Evolutionary conservation across 2,329 filamentous ascomycete genomes (phyloP), one percentile per base, ranked within the genome.

Genomic region (Chaetomium sp.): DNA sequence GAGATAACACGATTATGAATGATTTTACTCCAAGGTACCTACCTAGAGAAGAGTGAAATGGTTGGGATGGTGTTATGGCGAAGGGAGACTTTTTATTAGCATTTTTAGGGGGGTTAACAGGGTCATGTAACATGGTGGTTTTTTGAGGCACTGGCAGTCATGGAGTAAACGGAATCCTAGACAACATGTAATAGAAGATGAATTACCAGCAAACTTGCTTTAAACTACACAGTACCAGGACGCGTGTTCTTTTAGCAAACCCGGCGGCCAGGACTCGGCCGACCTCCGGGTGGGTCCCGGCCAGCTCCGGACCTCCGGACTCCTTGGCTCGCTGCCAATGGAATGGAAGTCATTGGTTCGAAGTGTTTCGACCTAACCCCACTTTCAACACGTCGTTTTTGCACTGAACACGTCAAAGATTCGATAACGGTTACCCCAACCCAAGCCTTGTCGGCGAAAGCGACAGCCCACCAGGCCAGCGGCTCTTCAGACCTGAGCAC

Each of bases 401-500:
- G 38, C 38, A 42, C 16, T 16, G 16, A 42, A 19, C 38, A 42
- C 38, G 38, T 42, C 38, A 42, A 42, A 42, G 38, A 42, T 42
- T 42, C 5, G 16, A 16, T 4, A 6, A 42, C 38, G 38, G 38
- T 42, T 42, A 29, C 19, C 25, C n/a, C 12, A n/a, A 29, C 6
- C 6, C 27, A 29, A 29, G 25, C 25, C 25, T 42, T 29, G 25
- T 31, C 13, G 13, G 13, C 10, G 4, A 8, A 27, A 51, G 45
- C 16, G 16, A 4, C 38, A 19, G 38, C 16, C 58, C 16, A 31
- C 49, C 42, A 27, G 49, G 29, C 25, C 9, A 60, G 29, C 51
- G 29, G 38, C 51, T 56, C 53, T 49, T 47, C 60, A 62, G 60
- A 57, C 16, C 42, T 51, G 60, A 57, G 53, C 60, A 42, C 42